These are phyloP conservation scores for Balansia obtecta DNA, from an alignment of 2,329 filamentous ascomycete genomes.

Conservation along the genomic window DNA sequence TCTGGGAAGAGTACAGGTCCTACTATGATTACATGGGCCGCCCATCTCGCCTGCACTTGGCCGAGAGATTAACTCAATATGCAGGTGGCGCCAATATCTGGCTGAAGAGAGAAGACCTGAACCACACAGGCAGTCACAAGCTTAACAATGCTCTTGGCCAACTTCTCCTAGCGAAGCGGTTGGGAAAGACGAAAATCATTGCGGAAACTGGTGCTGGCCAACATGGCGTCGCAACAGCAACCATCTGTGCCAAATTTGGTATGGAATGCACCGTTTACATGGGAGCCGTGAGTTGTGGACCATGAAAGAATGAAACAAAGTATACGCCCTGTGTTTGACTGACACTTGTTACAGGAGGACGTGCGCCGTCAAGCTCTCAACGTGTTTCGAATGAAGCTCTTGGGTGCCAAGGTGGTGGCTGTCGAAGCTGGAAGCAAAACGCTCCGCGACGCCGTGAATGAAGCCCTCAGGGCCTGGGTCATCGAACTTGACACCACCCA, in stretches of 20 bases:
- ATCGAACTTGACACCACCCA: conserved; percentile 86
- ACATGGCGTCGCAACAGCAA: conserved; percentile 94
- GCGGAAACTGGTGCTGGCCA: conserved; percentile 96
- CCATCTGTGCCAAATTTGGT: conserved; percentile 93
- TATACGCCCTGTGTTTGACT: conserved; percentile 7
- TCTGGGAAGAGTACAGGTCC: conserved; percentile 94
- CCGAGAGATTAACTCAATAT: conserved; percentile 75
- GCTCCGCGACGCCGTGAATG: conserved; percentile 82
- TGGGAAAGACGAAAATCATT: conserved; percentile 95
- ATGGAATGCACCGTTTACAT: conserved; percentile 98
- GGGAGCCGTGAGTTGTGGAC: conserved; percentile 51
- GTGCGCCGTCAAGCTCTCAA: conserved; percentile 92
- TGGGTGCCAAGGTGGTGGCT: conserved; percentile 83
- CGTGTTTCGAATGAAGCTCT: conserved; percentile 95
- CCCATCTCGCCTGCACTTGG: conserved; percentile 81
- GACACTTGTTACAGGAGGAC: conserved; percentile 50
- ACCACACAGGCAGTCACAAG: conserved; percentile 97
- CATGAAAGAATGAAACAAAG: background rate
- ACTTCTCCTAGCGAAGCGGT: conserved; percentile 67
- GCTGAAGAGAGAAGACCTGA: conserved; percentile 94
- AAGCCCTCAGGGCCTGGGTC: conserved; percentile 90
- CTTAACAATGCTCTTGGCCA: conserved; percentile 98
- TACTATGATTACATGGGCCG: conserved; percentile 98
- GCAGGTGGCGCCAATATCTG: conserved; percentile 93
- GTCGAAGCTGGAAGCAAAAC: conserved; percentile 84